These are phyloP conservation scores for Psidium guajava DNA, from an alignment of 345 rosid genomes.

Conservation along the genomic window DNA sequence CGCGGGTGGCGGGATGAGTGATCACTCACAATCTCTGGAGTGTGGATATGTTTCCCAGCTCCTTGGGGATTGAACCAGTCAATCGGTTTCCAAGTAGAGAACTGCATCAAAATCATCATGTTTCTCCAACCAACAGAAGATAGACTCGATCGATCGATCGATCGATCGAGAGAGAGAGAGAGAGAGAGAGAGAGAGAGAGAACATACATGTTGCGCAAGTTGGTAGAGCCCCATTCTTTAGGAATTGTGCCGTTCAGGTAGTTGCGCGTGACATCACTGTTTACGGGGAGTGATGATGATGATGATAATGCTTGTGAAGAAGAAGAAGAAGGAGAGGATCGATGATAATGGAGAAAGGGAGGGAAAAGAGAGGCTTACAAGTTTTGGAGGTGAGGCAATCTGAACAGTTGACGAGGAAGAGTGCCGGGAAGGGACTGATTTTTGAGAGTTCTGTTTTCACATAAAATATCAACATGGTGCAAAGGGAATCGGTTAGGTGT, in stretches of 20 bases:
- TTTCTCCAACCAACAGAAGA: background rate
- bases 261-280: conserved; percentile 7
- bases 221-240: background rate
- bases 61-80: conserved; percentile 2
- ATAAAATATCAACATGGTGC: too few relatives aligned
- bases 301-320: too few relatives aligned
- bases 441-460: too few relatives aligned
- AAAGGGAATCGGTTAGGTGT: too few relatives aligned
- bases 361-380: too few relatives aligned
- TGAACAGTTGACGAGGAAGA: too few relatives aligned
- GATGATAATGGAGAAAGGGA: too few relatives aligned
- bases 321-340: too few relatives aligned
- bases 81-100: conserved; percentile 1
- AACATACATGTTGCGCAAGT: background rate
- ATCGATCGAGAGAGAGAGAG: too few relatives aligned
- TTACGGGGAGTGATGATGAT: too few relatives aligned
- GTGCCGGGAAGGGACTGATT: too few relatives aligned
- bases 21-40: conserved; percentile 1
- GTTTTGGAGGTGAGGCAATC: too few relatives aligned
- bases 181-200: background rate
- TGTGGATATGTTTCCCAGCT: conserved; percentile 7
- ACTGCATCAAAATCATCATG: background rate
- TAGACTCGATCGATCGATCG: background rate
- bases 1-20: background rate
- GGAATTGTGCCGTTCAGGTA: conserved; percentile 3